phyloP scores from a whole-genome alignment of 1,139 yeast genomes.

The Magnusiomyces clavatus region DNA sequence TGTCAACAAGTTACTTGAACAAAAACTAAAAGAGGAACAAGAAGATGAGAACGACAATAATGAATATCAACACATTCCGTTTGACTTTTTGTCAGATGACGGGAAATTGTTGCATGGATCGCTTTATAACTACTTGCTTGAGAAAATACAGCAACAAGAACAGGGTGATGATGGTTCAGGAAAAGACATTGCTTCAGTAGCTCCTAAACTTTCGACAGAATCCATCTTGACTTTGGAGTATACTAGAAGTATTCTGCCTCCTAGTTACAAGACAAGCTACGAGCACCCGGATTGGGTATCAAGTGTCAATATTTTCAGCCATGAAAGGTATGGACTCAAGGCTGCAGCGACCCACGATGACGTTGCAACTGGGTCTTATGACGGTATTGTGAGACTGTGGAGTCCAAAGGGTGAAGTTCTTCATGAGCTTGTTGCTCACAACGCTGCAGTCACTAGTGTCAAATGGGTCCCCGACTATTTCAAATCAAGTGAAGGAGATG shows the following conservation, averaged over 20 bases:
- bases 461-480: conserved; percentile 44
- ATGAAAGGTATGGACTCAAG: conserved; percentile 3
- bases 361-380: conserved; percentile 85
- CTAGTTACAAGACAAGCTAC: conserved; percentile 80
- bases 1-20: conserved; percentile 72
- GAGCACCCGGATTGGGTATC: conserved; percentile 96
- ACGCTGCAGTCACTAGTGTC: conserved; percentile 76
- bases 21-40: conserved; percentile 7
- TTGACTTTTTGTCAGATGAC: conserved; percentile 78
- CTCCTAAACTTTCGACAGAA: conserved; percentile 55
- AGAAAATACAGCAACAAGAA: conserved; percentile 49
- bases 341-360: not conserved
- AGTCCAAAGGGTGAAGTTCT: conserved; percentile 76
- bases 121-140: conserved; percentile 66
- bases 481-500: conserved; percentile 35
- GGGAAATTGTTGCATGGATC: conserved; percentile 68
- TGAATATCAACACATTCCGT: conserved; percentile 58
- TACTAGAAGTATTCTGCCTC: conserved; percentile 89
- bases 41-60: conserved; percentile 20
- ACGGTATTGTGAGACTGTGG: conserved; percentile 89
- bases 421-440: conserved; percentile 79
- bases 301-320: conserved; percentile 46
- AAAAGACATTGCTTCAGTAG: too few species aligned
- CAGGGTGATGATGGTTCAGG: too few species aligned
- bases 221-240: conserved; percentile 75